Conservation (phyloP, 176 grass and related monocot species). For the Thinopyrum elongatum region DNA sequence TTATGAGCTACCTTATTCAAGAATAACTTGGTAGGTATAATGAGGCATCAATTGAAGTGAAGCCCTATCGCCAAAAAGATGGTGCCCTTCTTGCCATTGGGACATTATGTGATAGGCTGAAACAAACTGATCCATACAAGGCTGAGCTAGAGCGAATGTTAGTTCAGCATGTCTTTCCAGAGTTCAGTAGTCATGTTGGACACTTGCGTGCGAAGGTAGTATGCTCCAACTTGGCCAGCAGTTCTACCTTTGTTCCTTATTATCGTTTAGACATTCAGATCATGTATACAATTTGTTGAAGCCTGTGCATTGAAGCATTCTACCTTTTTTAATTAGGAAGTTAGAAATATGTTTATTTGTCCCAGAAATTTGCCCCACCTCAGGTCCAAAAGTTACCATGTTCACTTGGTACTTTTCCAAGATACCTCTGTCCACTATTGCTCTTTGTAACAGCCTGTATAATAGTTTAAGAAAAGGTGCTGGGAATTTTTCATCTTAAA, state of each 20-base stretch:
- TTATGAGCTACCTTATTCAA: slow-evolving; percentile 33
- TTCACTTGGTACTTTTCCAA: neutral
- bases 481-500: neutral
- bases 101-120: slow-evolving; percentile 89
- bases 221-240: slow-evolving; percentile 5
- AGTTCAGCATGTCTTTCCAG: slow-evolving; percentile 90
- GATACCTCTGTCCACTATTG: neutral
- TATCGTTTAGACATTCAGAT: slow-evolving; percentile 8
- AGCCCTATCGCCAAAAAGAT: slow-evolving; percentile 91
- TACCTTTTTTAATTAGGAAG: neutral
- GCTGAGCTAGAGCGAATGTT: slow-evolving; percentile 80
- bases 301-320: neutral
- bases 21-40: slow-evolving; percentile 50
- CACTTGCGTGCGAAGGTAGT: slow-evolving; percentile 86
- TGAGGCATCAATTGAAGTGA: slow-evolving; percentile 62
- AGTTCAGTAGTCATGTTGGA: slow-evolving; percentile 68
- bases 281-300: neutral
- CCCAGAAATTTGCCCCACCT: neutral
- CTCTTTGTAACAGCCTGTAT: neutral
- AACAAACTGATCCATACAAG: slow-evolving; percentile 92
- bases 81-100: slow-evolving; percentile 97
- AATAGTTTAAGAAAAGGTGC: neutral
- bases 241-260: neutral
- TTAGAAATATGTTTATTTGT: neutral
- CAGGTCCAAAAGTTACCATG: neutral